phyloP scores from a whole-genome alignment of 345 rosid genomes.

The Syzygium grande region DNA sequence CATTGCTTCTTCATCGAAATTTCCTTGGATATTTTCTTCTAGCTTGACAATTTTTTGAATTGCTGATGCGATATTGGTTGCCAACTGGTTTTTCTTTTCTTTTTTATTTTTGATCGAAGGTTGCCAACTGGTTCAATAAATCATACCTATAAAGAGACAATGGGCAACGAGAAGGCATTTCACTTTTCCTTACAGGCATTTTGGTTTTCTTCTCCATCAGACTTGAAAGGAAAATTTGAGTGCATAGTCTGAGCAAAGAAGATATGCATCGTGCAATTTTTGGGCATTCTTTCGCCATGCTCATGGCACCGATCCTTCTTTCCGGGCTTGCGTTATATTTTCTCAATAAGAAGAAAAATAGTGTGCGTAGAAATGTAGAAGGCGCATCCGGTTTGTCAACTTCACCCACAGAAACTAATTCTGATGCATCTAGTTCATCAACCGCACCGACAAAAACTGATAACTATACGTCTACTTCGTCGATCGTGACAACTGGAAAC shows the following conservation, averaged over 20 bases:
- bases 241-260: not conserved
- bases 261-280: not conserved
- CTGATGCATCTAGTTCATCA: accelerated
- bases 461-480: no score
- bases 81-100: not conserved
- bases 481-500: no score
- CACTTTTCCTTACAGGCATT: not conserved
- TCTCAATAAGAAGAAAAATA: not conserved
- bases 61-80: not conserved
- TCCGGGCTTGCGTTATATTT: not conserved
- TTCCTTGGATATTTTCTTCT: not conserved
- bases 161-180: not conserved
- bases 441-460: no score
- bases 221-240: not conserved
- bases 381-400: accelerated
- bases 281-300: not conserved
- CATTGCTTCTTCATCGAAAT: not conserved
- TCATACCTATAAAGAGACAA: not conserved
- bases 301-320: not conserved
- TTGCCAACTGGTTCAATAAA: not conserved
- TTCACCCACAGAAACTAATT: not conserved
- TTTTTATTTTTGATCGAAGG: no score
- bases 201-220: not conserved
- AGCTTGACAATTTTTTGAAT: no score
- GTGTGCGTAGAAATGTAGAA: not conserved